A percentile compares a stretch with the other conserved stretches of the same genome.
Conservation (phyloP, 805 yeast species). For the Millerozyma miso region DNA sequence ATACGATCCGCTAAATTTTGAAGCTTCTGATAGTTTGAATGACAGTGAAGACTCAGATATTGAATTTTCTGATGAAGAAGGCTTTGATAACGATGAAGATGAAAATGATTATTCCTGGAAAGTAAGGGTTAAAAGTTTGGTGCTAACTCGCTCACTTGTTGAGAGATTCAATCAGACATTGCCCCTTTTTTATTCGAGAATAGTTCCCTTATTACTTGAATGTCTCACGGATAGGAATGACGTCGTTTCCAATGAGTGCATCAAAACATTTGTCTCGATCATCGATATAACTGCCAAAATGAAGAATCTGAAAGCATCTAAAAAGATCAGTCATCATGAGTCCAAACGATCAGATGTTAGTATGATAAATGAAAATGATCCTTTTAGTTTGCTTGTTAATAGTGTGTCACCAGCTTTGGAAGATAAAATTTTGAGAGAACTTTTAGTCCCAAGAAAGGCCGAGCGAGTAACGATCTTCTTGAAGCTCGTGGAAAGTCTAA, state of each 20-base stretch:
- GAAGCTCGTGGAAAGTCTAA: conserved; percentile 25
- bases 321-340: conserved; percentile 4
- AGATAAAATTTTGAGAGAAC: conserved; percentile 22
- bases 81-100: conserved; percentile 31
- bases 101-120: conserved; percentile 52
- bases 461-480: conserved; percentile 20
- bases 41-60: conserved; percentile 42
- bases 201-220: conserved; percentile 27
- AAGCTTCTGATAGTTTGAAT: conserved; percentile 33
- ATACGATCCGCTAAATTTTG: conserved; percentile 31
- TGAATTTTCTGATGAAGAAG: conserved; percentile 28
- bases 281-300: conserved; percentile 22
- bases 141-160: conserved; percentile 31
- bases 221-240: conserved; percentile 43
- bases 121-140: conserved; percentile 50
- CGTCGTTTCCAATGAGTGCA: conserved; percentile 47
- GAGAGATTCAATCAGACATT: conserved; percentile 32
- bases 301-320: neutral
- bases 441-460: conserved; percentile 17
- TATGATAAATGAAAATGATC: conserved; percentile 26
- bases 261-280: conserved; percentile 41
- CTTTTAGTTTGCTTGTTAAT: conserved; percentile 13
- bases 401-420: conserved; percentile 16
- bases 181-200: conserved; percentile 25
- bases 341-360: conserved; percentile 33